Conservation (phyloP, 371 early-diverging fungal species). For the Blakeslea trispora region DNA sequence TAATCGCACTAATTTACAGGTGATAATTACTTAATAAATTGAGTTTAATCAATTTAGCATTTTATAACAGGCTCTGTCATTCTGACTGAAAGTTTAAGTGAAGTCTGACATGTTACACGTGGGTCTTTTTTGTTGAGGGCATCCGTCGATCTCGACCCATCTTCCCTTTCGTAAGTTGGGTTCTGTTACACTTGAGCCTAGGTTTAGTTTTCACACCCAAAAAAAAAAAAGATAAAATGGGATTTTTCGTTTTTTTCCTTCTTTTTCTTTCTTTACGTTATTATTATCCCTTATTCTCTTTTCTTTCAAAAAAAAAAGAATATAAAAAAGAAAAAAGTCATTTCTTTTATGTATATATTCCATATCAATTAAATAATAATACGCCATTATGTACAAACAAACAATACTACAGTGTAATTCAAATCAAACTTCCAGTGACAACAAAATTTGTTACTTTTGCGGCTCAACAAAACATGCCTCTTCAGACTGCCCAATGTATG, state of each 20-base stretch:
- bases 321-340: no score
- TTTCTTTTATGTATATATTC: background rate
- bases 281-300: no score
- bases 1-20: no score
- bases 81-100: constrained; percentile 1
- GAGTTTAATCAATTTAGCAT: background rate
- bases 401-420: constrained; percentile 11
- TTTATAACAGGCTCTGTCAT: constrained; percentile 8
- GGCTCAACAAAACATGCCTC: constrained; percentile 49
- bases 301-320: background rate
- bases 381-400: constrained; percentile 6
- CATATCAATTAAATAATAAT: background rate
- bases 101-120: constrained; percentile 15
- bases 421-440: background rate
- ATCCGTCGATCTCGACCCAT: constrained; percentile 21
- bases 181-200: constrained; percentile 27
- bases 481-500: constrained; percentile 52
- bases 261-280: constrained; percentile 7
- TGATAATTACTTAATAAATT: no score
- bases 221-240: constrained; percentile 3
- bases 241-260: constrained; percentile 14
- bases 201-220: constrained; percentile 20
- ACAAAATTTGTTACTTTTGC: constrained; percentile 45
- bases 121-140: constrained; percentile 6
- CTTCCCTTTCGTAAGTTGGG: constrained; percentile 1